Base-by-base conservation (phyloP, 768 basidiomycete genomes). In the Nidula microcarpa region DNA sequence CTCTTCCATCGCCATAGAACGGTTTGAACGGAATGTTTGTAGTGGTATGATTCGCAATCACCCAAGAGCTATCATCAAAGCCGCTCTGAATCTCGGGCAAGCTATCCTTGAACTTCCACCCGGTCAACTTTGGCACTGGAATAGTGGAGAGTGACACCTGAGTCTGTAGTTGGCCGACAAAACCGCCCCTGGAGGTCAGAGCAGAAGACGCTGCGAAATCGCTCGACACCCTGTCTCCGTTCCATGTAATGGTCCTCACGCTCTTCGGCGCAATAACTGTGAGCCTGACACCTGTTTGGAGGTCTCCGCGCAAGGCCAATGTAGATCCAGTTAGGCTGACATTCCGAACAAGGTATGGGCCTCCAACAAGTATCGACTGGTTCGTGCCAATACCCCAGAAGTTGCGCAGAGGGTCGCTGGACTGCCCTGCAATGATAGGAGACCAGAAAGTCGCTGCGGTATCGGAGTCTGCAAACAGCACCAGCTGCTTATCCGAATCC, bases 311-410 rank as follows among this genome's bases (percentile, higher is more conserved):
- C 17, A 94, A 67, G 3, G 77, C 78, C 5, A 94, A 79, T 7
- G 47, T 74, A 56, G 65, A 78, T 52, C 77, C 76, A 3, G 67
- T 67, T 41, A 86, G 69, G 13, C 68, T 68, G 0, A 82, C 85
- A 37, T 68, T 77, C 30, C 85, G 81, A 5, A 86, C 83, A 33
- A 87, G 76, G 57, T 86, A 80, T 0, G 85, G 85, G 0, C 85
- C 85, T 17, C 81, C 80, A 23, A 87, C 75, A 1, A 94, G 72
- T 23, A 88, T 73, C 9, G 86, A 81, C 3, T 75, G 64, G 59
- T 91, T 91, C 18, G 86, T 84, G 30, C 91, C 90, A 49, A 89
- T 70, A 50, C 82, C 75, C 85, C 86, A 92, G 74, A 75, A 91
- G 58, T 80, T 82, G 41, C 71, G 71, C 52, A 86, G 74, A 10